phyloP scores from a whole-genome alignment of 1,284 basidiomycete species.

The Apiotrichum mycotoxinovorans region DNA sequence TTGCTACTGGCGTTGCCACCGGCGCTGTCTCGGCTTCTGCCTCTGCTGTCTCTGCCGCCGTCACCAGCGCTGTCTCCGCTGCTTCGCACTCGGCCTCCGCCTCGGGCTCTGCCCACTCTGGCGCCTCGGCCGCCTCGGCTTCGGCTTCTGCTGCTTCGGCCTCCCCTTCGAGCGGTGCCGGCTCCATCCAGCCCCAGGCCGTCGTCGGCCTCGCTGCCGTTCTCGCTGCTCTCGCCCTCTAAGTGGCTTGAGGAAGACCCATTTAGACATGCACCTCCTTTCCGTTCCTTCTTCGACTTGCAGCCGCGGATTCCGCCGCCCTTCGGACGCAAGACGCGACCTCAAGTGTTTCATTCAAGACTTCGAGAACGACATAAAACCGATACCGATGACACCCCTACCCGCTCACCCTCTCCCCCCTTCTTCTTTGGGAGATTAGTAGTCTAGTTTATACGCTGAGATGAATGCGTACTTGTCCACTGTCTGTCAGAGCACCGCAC shows the following conservation, averaged over 20 bases:
- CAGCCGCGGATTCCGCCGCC: no score
- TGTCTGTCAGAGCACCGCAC: no score
- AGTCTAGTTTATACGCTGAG: background rate
- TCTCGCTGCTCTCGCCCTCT: constrained; percentile 1
- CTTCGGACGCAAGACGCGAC: background rate
- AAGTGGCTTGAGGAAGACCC: background rate
- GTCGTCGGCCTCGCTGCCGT: constrained; percentile 1
- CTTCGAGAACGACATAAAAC: background rate
- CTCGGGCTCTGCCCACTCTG: background rate
- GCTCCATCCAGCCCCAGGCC: background rate
- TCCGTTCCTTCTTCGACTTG: background rate
- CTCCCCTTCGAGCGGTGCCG: background rate
- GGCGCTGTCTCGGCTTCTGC: background rate
- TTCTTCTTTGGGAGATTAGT: background rate
- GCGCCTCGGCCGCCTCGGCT: background rate
- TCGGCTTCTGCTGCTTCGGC: background rate
- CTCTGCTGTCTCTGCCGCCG: background rate
- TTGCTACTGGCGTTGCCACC: background rate
- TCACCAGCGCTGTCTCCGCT: background rate
- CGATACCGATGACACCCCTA: background rate
- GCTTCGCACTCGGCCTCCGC: background rate
- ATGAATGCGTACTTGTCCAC: background rate
- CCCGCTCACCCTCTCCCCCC: background rate
- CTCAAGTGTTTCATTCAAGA: background rate
- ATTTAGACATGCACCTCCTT: background rate